phyloP scores from a whole-genome alignment of 1,139 yeast species.

The Blastobotrys illinoisensis region DNA sequence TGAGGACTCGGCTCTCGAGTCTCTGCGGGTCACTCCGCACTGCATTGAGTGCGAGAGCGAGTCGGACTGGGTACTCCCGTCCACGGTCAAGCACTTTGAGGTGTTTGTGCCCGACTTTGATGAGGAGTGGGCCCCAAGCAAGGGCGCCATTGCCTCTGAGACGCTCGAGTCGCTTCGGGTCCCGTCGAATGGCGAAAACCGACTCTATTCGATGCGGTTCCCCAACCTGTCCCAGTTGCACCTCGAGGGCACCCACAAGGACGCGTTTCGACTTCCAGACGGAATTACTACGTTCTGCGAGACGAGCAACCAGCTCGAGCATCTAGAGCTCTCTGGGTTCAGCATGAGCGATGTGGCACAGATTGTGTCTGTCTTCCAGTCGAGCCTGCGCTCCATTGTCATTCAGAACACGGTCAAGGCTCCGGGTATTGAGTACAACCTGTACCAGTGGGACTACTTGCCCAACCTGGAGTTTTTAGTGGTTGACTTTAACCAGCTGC shows the following conservation, averaged over 20 bases:
- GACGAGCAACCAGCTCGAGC: conserved; percentile 5
- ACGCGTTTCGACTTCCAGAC: conserved; percentile 9
- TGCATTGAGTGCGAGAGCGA: conserved; percentile 9
- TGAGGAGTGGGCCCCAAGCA: conserved; percentile 10
- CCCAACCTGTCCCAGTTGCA: conserved; percentile 10
- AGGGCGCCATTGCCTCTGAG: conserved; percentile 7
- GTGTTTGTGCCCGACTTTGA: conserved; percentile 11
- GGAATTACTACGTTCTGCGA: conserved; percentile 8
- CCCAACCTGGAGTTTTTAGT: conserved; percentile 10
- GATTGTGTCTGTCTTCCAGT: conserved; percentile 8
- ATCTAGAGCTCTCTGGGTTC: conserved; percentile 9
- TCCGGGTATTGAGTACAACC: conserved; percentile 7
- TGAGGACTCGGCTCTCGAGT: not conserved
- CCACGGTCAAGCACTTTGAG: conserved; percentile 2
- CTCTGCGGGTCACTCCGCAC: conserved; percentile 9
- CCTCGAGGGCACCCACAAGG: conserved; percentile 9
- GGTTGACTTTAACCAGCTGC: conserved; percentile 9
- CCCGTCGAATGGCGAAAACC: conserved; percentile 11
- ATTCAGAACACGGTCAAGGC: conserved; percentile 9
- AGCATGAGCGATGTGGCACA: conserved; percentile 11
- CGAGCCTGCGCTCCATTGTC: conserved; percentile 5
- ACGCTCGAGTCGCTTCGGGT: conserved; percentile 4
- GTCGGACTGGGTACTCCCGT: conserved; percentile 7
- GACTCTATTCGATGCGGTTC: conserved; percentile 11
- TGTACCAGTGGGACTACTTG: conserved; percentile 10